Conservation (phyloP, 164 flowering plant genomes). For the Amborella trichopoda region DNA sequence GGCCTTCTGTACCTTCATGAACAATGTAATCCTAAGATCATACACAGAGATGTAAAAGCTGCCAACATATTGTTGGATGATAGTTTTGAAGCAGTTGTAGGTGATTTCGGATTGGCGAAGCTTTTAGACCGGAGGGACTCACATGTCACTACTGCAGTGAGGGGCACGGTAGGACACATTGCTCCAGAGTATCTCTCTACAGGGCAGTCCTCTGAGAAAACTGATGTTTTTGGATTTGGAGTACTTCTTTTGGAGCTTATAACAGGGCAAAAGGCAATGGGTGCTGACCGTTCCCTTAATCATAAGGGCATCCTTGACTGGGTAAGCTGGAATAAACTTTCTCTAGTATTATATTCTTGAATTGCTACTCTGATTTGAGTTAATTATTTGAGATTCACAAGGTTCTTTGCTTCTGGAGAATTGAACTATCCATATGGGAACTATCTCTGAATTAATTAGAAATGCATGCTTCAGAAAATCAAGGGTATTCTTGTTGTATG, state of each 20-base stretch:
- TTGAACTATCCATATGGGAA: too few species aligned
- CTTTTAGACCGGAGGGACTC: conserved; percentile 74
- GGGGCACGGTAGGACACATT: conserved; percentile 94
- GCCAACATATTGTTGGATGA: conserved; percentile 94
- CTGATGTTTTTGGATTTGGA: conserved; percentile 96
- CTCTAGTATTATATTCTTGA: neutral
- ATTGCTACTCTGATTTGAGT: too few species aligned
- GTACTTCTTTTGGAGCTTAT: conserved; percentile 84
- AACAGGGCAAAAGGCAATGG: conserved; percentile 75
- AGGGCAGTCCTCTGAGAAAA: conserved; percentile 96
- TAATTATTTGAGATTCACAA: too few species aligned
- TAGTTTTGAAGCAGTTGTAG: conserved; percentile 89
- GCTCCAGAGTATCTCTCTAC: conserved; percentile 98
- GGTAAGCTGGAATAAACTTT: conserved; percentile 35
- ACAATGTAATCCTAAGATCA: conserved; percentile 83
- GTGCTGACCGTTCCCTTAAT: conserved; percentile 65
- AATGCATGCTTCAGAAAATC: too few species aligned
- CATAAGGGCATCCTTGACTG: conserved; percentile 87
- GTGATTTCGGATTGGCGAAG: conserved; percentile 97
- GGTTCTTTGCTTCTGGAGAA: too few species aligned
- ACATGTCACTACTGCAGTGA: conserved; percentile 96
- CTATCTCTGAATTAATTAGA: too few species aligned
- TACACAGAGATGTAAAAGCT: conserved; percentile 96
- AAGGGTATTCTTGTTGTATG: too few species aligned
- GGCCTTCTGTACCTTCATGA: conserved; percentile 91